These are phyloP conservation scores for Coprinopsis sp. DNA, from an alignment of 768 basidiomycete genomes.

Conservation along the genomic window DNA sequence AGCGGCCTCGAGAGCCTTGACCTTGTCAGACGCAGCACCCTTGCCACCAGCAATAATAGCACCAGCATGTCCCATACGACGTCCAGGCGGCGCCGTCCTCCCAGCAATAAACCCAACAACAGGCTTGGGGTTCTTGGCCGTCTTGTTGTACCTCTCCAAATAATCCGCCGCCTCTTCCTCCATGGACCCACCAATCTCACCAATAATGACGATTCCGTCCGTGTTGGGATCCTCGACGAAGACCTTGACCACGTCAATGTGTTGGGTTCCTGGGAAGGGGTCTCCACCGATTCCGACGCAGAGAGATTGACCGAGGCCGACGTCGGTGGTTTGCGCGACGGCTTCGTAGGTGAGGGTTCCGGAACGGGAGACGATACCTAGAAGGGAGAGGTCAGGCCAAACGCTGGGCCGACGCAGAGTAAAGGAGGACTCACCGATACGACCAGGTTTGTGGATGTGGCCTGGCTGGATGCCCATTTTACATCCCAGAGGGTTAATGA, in stretches of 20 bases:
- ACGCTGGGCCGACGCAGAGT: neutral
- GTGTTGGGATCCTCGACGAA: conserved; percentile 94
- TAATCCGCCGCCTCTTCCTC: conserved; percentile 99
- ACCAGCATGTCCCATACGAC: conserved; percentile 98
- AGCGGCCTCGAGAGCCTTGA: conserved; percentile 82
- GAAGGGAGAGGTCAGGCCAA: neutral
- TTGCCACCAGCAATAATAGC: conserved; percentile 98
- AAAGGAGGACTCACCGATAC: conserved; percentile 64
- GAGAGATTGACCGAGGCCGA: conserved; percentile 93
- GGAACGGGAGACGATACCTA: conserved; percentile 92
- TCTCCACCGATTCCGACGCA: conserved; percentile 98
- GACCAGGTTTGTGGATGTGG: conserved; percentile 94
- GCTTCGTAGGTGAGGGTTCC: conserved; percentile 98
- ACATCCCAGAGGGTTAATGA: conserved; percentile 95
- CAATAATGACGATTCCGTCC: conserved; percentile 96
- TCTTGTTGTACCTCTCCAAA: conserved; percentile 89
- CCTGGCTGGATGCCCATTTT: conserved; percentile 99
- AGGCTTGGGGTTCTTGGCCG: conserved; percentile 80
- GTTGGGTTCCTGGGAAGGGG: conserved; percentile 94
- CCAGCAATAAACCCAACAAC: conserved; percentile 98
- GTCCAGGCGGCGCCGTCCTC: conserved; percentile 93
- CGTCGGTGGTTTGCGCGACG: conserved; percentile 93
- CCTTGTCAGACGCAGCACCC: conserved; percentile 94
- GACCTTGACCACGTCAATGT: conserved; percentile 92
- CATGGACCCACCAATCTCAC: conserved; percentile 99